Evolutionary conservation across 495 filamentous ascomycete genomes (phyloP).

Genomic region (Lichenothelia convexa): DNA sequence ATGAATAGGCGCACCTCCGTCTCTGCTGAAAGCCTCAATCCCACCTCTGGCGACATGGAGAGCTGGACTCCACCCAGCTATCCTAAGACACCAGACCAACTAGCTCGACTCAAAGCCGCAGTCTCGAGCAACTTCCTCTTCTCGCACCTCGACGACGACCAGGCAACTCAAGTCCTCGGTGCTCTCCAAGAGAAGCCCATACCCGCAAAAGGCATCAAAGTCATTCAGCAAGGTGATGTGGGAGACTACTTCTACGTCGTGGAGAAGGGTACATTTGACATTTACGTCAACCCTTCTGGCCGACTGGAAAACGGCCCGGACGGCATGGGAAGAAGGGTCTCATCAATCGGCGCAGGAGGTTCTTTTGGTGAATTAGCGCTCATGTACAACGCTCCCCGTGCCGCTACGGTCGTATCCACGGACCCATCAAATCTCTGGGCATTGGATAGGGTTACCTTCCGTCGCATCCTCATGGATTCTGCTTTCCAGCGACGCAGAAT

Average conservation of each 20-base stretch:
- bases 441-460: conserved; percentile 88
- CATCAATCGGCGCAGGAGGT: conserved; percentile 64
- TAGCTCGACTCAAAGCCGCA: conserved; percentile 57
- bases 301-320: conserved; percentile 62
- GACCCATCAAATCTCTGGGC: conserved; percentile 80
- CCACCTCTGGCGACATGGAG: conserved; percentile 58
- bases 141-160: conserved; percentile 83
- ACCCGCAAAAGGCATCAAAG: conserved; percentile 85
- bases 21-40: conserved; percentile 89
- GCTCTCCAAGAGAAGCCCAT: conserved; percentile 90
- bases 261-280: conserved; percentile 76
- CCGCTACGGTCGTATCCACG: conserved; percentile 81
- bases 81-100: conserved; percentile 64
- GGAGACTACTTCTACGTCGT: conserved; percentile 98
- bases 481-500: conserved; percentile 89
- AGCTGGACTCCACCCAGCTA: conserved; percentile 83
- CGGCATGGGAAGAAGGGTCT: conserved; percentile 74
- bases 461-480: conserved; percentile 94
- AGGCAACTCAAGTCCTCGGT: conserved; percentile 67
- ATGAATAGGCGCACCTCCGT: conserved; percentile 87
- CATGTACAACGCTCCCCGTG: conserved; percentile 97
- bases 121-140: conserved; percentile 88
- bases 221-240: conserved; percentile 88
- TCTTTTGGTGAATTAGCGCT: conserved; percentile 95
- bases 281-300: conserved; percentile 73